Conservation (phyloP, 225 moss, liverwort and hornwort species). For the Polytrichum formosum region DNA sequence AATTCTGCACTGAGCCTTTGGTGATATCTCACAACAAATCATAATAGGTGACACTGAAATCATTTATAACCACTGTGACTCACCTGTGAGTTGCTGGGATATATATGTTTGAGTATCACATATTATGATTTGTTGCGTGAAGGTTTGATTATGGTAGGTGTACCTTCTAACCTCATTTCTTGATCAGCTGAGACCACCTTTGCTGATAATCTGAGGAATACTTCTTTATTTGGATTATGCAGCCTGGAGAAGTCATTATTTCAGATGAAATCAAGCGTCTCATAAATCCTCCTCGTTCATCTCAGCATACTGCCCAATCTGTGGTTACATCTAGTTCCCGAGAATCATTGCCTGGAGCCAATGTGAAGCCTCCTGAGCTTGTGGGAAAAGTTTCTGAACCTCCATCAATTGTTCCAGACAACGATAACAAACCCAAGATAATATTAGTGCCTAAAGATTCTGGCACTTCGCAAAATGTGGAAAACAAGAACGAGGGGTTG, state of each 20-base stretch:
- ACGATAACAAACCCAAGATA: conserved; percentile 22
- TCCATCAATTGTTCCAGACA: conserved; percentile 11
- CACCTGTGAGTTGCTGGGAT: too few relatives aligned
- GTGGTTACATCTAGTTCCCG: conserved; percentile 32
- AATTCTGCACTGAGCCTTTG: too few relatives aligned
- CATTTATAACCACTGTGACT: too few relatives aligned
- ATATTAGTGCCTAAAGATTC: conserved; percentile 25
- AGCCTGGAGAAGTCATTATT: conserved; percentile 48
- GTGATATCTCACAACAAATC: too few relatives aligned
- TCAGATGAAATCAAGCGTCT: conserved; percentile 62
- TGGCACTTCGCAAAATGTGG: conserved; percentile 24
- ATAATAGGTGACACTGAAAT: too few relatives aligned
- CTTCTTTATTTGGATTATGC: conserved; percentile 11
- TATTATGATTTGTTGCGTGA: too few relatives aligned
- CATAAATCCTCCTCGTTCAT: conserved; percentile 45
- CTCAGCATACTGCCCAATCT: conserved; percentile 40
- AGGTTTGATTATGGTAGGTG: too few relatives aligned
- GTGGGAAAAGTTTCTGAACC: conserved; percentile 26
- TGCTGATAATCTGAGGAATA: background rate
- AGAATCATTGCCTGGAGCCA: conserved; percentile 24
- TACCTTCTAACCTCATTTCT: too few relatives aligned
- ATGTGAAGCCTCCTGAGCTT: conserved; percentile 31
- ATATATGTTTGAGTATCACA: too few relatives aligned
- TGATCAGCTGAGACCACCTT: background rate
- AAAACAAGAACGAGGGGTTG: conserved; percentile 35